Evolutionary conservation across 2,329 filamentous ascomycete species (phyloP).

Genomic region (Helminthosporium solani): DNA sequence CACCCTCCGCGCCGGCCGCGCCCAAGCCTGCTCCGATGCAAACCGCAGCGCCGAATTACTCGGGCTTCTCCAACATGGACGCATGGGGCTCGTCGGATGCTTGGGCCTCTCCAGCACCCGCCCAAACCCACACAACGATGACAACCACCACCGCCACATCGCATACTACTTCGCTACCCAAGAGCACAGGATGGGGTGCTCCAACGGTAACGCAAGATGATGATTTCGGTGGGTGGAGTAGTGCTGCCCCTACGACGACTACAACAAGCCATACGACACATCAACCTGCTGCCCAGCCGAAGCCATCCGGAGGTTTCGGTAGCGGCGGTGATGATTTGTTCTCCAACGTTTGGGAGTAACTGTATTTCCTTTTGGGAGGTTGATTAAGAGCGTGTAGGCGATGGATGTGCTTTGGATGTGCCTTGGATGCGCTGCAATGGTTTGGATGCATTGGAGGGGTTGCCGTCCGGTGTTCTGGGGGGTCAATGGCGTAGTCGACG

Average conservation of each 20-base stretch:
- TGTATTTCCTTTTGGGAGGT: not conserved
- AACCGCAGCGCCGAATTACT: slow-evolving; percentile 38
- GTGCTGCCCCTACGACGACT: slow-evolving; percentile 61
- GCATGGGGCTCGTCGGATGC: slow-evolving; percentile 83
- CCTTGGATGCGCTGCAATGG: too few relatives aligned
- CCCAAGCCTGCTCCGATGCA: slow-evolving; percentile 32
- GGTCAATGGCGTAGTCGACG: too few relatives aligned
- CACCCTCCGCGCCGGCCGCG: slow-evolving; percentile 46
- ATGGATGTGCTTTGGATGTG: too few relatives aligned
- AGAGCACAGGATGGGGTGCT: slow-evolving; percentile 58
- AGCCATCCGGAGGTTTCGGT: slow-evolving; percentile 57
- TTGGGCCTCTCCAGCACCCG: slow-evolving; percentile 69
- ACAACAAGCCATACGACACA: slow-evolving; percentile 27
- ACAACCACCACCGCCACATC: slow-evolving; percentile 37
- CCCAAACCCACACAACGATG: slow-evolving; percentile 48
- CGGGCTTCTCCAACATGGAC: slow-evolving; percentile 60
- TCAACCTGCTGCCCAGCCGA: slow-evolving; percentile 27
- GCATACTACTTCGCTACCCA: slow-evolving; percentile 44
- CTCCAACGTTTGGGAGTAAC: slow-evolving; percentile 87
- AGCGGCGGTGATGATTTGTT: slow-evolving; percentile 79
- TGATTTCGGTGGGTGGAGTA: slow-evolving; percentile 95
- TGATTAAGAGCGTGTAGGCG: too few relatives aligned
- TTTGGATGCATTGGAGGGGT: too few relatives aligned
- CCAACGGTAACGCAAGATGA: slow-evolving; percentile 75
- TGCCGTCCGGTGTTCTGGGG: too few relatives aligned